These are phyloP conservation scores for Salix exigua DNA, from an alignment of 345 rosid genomes.

Conservation along the genomic window DNA sequence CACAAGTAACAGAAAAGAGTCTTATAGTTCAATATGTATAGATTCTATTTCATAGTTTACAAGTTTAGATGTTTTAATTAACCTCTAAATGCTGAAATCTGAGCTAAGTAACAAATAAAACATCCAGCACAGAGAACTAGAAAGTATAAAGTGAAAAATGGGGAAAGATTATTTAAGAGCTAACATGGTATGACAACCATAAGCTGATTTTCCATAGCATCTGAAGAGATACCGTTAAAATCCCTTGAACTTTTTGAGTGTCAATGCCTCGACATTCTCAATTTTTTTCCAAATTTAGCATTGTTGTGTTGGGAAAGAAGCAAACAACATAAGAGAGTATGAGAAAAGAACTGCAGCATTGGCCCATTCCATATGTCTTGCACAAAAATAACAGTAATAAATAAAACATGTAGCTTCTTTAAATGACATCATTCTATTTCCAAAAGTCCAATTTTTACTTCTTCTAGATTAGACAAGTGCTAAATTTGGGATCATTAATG, in stretches of 20 bases:
- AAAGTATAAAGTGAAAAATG: not conserved
- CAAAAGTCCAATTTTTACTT: not conserved
- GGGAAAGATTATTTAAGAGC: not conserved
- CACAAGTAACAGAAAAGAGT: not conserved
- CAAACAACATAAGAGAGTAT: not conserved
- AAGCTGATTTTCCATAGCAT: not conserved
- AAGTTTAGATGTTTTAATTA: no score
- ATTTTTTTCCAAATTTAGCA: not conserved
- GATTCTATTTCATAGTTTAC: not conserved
- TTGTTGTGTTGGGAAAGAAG: not conserved
- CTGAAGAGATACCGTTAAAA: not conserved
- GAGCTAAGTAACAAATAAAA: not conserved
- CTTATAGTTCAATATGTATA: not conserved
- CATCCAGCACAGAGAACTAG: not conserved
- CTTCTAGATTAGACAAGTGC: not conserved
- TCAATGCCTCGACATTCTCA: not conserved
- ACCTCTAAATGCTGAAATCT: not conserved
- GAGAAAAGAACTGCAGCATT: not conserved
- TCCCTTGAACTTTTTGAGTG: not conserved
- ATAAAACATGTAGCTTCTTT: not conserved
- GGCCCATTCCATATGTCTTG: not conserved
- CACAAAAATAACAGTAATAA: not conserved
- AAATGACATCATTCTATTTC: not conserved
- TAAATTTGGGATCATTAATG: not conserved
- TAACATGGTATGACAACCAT: not conserved